Base-by-base conservation (phyloP, 2,329 filamentous ascomycete genomes). In the Scedosporium apiospermum region DNA sequence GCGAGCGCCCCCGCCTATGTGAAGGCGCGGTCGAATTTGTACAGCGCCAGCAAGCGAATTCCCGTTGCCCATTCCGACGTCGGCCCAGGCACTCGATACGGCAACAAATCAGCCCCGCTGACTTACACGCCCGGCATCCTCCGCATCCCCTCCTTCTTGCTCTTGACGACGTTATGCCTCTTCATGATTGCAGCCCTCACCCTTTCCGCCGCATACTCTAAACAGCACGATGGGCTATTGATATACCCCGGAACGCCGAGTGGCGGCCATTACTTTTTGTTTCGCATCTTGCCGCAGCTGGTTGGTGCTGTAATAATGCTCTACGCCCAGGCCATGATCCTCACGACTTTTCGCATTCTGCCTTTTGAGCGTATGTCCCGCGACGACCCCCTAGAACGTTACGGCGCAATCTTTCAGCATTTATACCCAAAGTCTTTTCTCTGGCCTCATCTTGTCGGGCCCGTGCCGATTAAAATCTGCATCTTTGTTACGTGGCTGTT, bases 201-300 rank as follows among this genome's bases (percentile, higher is more conserved):
- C 27, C 88, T 93, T 71, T 86, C 84, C 66, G 90, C 89, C 63
- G 76, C 89, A 42, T 91, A 85, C 75, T 90, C 89, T 10, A 74
- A 79, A 44, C 72, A 75, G 4, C 80, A 87, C 66, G 73, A 80
- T 9, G 91, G 91, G 0, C 76, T 97, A 12, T 86, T 83, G 70
- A 74, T 80, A 3, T 96, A 93, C 71, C 76, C 78, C 41, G 81
- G 81, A 57, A 79, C 76, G 34, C 88, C 91, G 63, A 88, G 89
- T 65, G 88, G 88, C 59, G 81, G 81, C 7, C 82, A 87, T 66
- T 96, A 96, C 74, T 96, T 97, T 72, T 74, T 96, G 57, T 95
- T 96, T 72, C 84, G 91, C 65, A 90, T 96, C 66, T 76, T 97
- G 1, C 93, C 93, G 2, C 91, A 92, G 63, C 77, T 96, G 0